These are phyloP conservation scores for Geranium incanum DNA, from an alignment of 441 rosid genomes.

Conservation along the genomic window DNA sequence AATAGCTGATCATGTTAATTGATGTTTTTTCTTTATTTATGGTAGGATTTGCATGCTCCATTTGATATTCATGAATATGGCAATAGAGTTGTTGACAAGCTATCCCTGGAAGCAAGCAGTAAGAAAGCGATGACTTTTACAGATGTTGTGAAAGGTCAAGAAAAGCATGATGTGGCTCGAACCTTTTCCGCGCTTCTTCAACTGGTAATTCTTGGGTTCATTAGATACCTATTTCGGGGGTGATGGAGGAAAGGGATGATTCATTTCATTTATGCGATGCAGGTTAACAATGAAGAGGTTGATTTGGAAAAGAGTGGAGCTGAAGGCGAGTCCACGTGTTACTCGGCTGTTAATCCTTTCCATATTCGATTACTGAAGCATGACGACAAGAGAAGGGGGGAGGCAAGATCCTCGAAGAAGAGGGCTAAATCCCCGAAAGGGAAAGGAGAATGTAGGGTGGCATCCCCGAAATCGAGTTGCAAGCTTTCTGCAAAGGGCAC, in stretches of 20 bases:
- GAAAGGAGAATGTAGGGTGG: slow-evolving; percentile 16
- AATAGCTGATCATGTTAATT: background rate
- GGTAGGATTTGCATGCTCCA: slow-evolving; percentile 70
- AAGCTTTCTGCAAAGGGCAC: too few relatives aligned
- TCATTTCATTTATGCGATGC: slow-evolving; percentile 16
- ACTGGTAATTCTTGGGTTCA: slow-evolving; percentile 42
- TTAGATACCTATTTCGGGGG: background rate
- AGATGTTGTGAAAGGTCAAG: slow-evolving; percentile 61
- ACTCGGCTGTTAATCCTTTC: slow-evolving; percentile 62
- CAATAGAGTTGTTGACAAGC: slow-evolving; percentile 47
- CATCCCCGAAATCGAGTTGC: too few relatives aligned
- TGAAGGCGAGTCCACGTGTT: slow-evolving; percentile 38
- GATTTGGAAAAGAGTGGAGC: slow-evolving; percentile 45
- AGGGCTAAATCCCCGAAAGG: slow-evolving; percentile 50
- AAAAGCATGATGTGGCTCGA: slow-evolving; percentile 82
- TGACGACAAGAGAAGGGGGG: slow-evolving; percentile 22
- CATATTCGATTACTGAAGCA: slow-evolving; percentile 37
- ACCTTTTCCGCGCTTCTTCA: slow-evolving; percentile 90
- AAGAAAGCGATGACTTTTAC: slow-evolving; percentile 40
- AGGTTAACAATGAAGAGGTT: slow-evolving; percentile 88
- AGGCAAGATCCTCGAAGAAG: slow-evolving; percentile 34
- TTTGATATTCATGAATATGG: slow-evolving; percentile 87
- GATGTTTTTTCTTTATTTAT: slow-evolving; percentile 1
- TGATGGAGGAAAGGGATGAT: background rate
- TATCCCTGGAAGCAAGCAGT: slow-evolving; percentile 41